Conservation (phyloP, 805 yeast species). For the Clavispora asparagi region DNA sequence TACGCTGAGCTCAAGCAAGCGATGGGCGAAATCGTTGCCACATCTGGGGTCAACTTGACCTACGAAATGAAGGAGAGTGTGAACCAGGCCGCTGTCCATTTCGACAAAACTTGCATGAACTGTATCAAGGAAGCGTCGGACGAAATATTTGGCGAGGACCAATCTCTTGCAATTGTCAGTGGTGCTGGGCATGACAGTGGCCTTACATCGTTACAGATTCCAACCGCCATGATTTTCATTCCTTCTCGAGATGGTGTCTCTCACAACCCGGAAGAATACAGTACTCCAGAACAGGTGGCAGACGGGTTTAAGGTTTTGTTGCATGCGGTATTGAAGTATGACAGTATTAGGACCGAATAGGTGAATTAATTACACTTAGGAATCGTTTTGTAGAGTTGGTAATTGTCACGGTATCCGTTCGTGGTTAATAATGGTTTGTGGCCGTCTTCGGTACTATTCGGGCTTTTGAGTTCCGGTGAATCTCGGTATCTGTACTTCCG, state of each 20-base stretch:
- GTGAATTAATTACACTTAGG: neutral
- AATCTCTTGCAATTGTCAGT: conserved; percentile 45
- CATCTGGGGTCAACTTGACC: conserved; percentile 25
- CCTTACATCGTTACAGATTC: conserved; percentile 48
- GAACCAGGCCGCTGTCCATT: conserved; percentile 52
- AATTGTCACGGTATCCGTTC: no score
- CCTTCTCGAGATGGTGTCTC: conserved; percentile 64
- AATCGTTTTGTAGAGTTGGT: no score
- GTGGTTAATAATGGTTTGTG: no score
- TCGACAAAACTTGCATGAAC: conserved; percentile 45
- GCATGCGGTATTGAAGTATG: conserved; percentile 38
- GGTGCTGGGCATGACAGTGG: conserved; percentile 80
- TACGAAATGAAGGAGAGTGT: conserved; percentile 41
- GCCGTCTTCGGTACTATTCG: no score
- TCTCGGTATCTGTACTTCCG: no score
- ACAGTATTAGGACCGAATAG: conserved; percentile 8
- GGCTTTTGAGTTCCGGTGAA: no score
- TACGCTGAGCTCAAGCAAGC: conserved; percentile 33
- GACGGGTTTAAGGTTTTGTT: conserved; percentile 54
- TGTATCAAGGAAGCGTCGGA: conserved; percentile 51
- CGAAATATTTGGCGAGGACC: conserved; percentile 42
- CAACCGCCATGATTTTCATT: conserved; percentile 71
- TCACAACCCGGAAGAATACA: conserved; percentile 64
- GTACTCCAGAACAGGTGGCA: conserved; percentile 59
- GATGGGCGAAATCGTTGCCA: conserved; percentile 31